phyloP scores from a whole-genome alignment of 805 yeast genomes.

The Schwanniomyces sp. region DNA sequence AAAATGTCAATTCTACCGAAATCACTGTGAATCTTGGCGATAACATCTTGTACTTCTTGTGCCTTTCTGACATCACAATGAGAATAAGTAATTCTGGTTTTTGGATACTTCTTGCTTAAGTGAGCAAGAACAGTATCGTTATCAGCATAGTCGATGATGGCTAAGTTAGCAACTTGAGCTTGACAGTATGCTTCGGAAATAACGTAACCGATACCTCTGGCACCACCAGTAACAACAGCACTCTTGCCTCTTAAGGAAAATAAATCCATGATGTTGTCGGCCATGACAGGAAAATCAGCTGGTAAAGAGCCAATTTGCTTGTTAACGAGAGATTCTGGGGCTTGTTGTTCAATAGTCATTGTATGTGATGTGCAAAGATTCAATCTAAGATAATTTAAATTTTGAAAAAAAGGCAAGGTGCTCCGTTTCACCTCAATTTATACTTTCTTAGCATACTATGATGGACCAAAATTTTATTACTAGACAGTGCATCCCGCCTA shows the following conservation, averaged over 20 bases:
- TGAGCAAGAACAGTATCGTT: constrained; percentile 25
- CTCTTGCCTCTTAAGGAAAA: constrained; percentile 30
- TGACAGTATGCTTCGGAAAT: constrained; percentile 38
- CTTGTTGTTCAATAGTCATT: constrained; percentile 25
- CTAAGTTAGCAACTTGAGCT: constrained; percentile 35
- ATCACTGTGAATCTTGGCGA: constrained; percentile 27
- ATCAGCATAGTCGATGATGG: constrained; percentile 39
- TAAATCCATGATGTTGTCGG: constrained; percentile 25
- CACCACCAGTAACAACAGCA: constrained; percentile 39
- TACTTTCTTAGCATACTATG: not conserved
- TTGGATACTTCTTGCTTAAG: constrained; percentile 29
- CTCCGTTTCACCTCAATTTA: not conserved
- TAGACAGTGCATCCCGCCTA: not conserved
- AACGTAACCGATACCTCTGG: constrained; percentile 37
- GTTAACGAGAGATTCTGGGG: constrained; percentile 27
- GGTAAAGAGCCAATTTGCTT: constrained; percentile 40
- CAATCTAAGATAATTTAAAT: not conserved
- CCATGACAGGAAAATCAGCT: constrained; percentile 29
- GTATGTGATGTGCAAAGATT: not conserved
- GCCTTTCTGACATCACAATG: constrained; percentile 41
- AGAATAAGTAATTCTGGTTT: constrained; percentile 29
- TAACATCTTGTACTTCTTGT: constrained; percentile 34
- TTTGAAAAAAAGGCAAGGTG: not conserved
- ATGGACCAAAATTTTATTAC: not conserved
- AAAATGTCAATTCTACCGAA: constrained; percentile 42